phyloP scores from a whole-genome alignment of 2,329 filamentous ascomycete species.

The Colletotrichum sp. region DNA sequence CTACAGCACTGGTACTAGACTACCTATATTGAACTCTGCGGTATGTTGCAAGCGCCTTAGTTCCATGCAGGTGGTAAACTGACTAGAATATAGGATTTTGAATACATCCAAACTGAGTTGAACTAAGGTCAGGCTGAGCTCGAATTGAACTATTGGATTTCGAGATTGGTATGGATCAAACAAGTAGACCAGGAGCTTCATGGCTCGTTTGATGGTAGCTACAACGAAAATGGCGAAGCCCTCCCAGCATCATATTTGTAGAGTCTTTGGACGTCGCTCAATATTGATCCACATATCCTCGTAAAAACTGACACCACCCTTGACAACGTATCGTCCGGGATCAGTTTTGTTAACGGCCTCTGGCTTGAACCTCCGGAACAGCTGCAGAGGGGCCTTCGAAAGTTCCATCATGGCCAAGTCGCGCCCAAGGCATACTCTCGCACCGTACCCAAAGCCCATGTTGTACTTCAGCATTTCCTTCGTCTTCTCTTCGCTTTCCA shows the following conservation, averaged over 20 bases:
- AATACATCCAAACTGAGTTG: slow-evolving; percentile 16
- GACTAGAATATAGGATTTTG: slow-evolving; percentile 10
- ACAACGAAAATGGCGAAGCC: background rate
- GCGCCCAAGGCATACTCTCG: slow-evolving; percentile 51
- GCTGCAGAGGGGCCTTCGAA: slow-evolving; percentile 48
- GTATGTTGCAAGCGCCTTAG: background rate
- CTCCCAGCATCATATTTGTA: background rate
- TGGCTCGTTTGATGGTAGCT: background rate
- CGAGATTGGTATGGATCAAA: background rate
- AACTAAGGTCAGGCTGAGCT: background rate
- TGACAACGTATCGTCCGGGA: slow-evolving; percentile 40
- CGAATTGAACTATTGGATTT: background rate
- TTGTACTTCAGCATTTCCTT: slow-evolving; percentile 51
- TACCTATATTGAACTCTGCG: slow-evolving; percentile 12
- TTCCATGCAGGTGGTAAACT: background rate
- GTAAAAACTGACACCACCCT: slow-evolving; percentile 46
- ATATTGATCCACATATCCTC: slow-evolving; percentile 44
- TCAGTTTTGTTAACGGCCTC: slow-evolving; percentile 30
- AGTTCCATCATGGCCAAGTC: slow-evolving; percentile 59
- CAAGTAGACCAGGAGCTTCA: background rate
- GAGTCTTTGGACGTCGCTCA: slow-evolving; percentile 6
- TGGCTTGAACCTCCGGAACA: slow-evolving; percentile 43
- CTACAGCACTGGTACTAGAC: slow-evolving; percentile 11
- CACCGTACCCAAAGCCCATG: slow-evolving; percentile 55
- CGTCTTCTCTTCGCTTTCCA: slow-evolving; percentile 40